These are phyloP conservation scores for Agastache rugosa DNA, from an alignment of 257 asterid genomes.

Conservation along the genomic window DNA sequence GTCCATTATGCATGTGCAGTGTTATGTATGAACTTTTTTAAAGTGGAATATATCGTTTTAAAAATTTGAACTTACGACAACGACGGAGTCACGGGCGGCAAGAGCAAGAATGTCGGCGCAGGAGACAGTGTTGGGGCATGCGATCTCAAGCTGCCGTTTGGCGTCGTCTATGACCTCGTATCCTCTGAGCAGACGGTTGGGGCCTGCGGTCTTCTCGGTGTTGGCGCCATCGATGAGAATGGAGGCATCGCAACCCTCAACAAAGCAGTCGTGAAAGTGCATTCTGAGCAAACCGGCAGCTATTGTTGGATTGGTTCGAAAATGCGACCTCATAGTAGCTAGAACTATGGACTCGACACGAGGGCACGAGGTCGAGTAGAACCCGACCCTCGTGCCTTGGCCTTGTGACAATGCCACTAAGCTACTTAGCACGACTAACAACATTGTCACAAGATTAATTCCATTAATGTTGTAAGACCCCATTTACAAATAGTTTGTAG, in stretches of 20 bases:
- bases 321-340: slow-evolving; percentile 56
- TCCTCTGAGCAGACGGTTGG: slow-evolving; percentile 61
- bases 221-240: slow-evolving; percentile 61
- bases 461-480: background rate
- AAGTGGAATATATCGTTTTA: too few species aligned
- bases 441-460: background rate
- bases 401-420: slow-evolving; percentile 45
- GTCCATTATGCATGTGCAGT: too few species aligned
- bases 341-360: slow-evolving; percentile 65
- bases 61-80: slow-evolving; percentile 40
- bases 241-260: slow-evolving; percentile 88
- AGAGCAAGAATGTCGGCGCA: slow-evolving; percentile 91
- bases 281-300: slow-evolving; percentile 80
- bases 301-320: slow-evolving; percentile 50
- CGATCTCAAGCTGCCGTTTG: slow-evolving; percentile 66
- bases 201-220: slow-evolving; percentile 60
- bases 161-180: slow-evolving; percentile 78
- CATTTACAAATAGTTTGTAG: background rate
- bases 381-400: slow-evolving; percentile 80
- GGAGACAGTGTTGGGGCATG: slow-evolving; percentile 77
- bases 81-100: slow-evolving; percentile 89
- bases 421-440: slow-evolving; percentile 35
- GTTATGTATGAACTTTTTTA: too few species aligned
- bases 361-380: slow-evolving; percentile 72
- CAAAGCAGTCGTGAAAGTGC: slow-evolving; percentile 94